Conservation (phyloP, 202 grass and related monocot species). For the Schoenoplectus triqueter region DNA sequence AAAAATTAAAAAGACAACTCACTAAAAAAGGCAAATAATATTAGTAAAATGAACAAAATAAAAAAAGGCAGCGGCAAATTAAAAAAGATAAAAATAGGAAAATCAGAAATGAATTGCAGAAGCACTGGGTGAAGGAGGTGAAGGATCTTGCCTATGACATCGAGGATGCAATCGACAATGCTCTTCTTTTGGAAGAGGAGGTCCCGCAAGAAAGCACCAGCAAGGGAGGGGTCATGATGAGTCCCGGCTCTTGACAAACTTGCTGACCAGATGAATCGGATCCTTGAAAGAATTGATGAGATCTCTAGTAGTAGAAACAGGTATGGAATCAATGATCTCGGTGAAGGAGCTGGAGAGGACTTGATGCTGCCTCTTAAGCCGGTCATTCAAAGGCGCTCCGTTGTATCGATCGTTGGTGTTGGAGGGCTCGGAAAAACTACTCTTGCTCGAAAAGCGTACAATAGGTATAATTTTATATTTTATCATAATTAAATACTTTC, state of each 20-base stretch:
- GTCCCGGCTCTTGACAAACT: not conserved
- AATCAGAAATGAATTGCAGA: no score
- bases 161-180: conserved; percentile 2
- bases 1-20: no score
- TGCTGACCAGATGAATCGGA: not conserved
- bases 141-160: no score
- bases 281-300: not conserved
- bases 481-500: no score
- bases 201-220: not conserved
- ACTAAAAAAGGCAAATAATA: no score
- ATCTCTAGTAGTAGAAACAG: not conserved
- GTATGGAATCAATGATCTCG: not conserved
- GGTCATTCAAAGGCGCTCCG: not conserved
- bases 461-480: not conserved
- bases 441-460: conserved; percentile 43
- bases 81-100: no score
- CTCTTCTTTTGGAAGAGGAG: not conserved
- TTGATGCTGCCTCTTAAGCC: not conserved
- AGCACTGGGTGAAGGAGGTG: no score
- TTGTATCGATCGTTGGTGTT: conserved; percentile 40
- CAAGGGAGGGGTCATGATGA: not conserved
- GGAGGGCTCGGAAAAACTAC: conserved; percentile 60
- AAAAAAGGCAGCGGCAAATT: no score
- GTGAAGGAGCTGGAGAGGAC: not conserved
- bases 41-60: no score